Evolutionary conservation across 2,329 filamentous ascomycete species (phyloP), one percentile per base, ranked within the genome.

Genomic region (Pseudogymnoascus sp.): DNA sequence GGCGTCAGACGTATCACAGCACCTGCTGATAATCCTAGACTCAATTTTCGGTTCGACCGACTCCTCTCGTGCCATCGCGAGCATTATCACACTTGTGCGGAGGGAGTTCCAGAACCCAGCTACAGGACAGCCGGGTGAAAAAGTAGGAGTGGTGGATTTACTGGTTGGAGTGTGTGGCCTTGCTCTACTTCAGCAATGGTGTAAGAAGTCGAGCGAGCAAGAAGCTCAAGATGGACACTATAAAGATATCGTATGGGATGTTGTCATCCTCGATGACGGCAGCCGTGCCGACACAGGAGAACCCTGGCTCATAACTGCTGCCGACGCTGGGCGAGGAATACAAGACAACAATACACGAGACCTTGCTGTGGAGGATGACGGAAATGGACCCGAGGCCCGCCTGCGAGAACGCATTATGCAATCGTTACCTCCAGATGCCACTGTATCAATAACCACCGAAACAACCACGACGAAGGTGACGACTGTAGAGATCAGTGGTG

Each of bases 41-140:
- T 82, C 85, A 66, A 81, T 88, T 40, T 82, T 88, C 28, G 86
- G 86, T 12, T 86, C 84, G 2, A 88, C 86, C n/a, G 86, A 89
- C 71, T 87, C 85, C 1, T 88, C 86, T 1, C 77, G 85, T 42
- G 86, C 86, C 9, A 86, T 88, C 64, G 84, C 85, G 2, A 86
- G 84, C 70, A 88, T 89, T 69, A 80, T 88, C 66, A 83, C 83
- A 0, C 75, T 88, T 34, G 81, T 88, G 56, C 80, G 84, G 31
- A 80, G 84, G 63, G 86, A 88, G 71, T 87, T 88, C 64, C 80
- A 82, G 61, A 86, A 87, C 64, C 84, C 85, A 0, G 80, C 82
- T 7, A 87, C 84, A 0, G 85, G 84, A 4, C 75, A 77, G 2
- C 77, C 80, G 53, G 84, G 84, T 7, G 86, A 88, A 69, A 80